Evolutionary conservation across 495 filamentous ascomycete species (phyloP).

Genomic region (Jackrogersella minutella): DNA sequence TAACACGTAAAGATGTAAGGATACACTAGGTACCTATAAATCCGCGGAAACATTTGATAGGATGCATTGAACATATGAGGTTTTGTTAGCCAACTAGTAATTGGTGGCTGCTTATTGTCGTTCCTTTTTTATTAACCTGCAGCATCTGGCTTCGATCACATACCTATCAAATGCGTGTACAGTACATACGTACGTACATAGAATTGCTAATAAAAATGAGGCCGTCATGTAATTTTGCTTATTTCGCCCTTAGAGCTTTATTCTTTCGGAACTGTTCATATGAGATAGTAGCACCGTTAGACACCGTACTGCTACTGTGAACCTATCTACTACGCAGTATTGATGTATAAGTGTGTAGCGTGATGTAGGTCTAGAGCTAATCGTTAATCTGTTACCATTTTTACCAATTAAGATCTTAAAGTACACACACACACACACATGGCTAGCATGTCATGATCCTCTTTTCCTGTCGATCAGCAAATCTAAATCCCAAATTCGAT

Average conservation of each 20-base stretch:
- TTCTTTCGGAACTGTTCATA: no score
- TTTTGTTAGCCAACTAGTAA: neutral
- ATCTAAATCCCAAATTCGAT: constrained; percentile 1
- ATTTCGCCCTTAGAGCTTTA: no score
- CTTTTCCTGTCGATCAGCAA: constrained; percentile 32
- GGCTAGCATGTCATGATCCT: constrained; percentile 28
- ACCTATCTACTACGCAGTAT: neutral
- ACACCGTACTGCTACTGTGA: constrained; percentile 14
- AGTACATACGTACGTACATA: no score
- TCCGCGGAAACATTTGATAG: no score
- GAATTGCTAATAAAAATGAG: neutral
- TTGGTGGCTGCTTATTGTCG: constrained; percentile 19
- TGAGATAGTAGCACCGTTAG: no score
- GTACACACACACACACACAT: constrained; percentile 9
- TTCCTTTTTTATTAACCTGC: constrained; percentile 5
- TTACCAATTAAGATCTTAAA: constrained; percentile 31
- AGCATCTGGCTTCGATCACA: constrained; percentile 11
- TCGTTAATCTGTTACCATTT: constrained; percentile 36
- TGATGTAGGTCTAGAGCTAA: constrained; percentile 9
- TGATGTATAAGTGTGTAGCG: no score
- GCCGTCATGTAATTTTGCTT: constrained; percentile 3
- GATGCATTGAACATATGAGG: neutral
- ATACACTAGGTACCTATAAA: no score
- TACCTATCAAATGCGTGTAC: neutral
- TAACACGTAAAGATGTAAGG: no score